Percentiles rank a stretch among this genome's conserved stretches.
Evolutionary conservation across 2,329 filamentous ascomycete species (phyloP).

Genomic region (Diaporthe citrichinensis): DNA sequence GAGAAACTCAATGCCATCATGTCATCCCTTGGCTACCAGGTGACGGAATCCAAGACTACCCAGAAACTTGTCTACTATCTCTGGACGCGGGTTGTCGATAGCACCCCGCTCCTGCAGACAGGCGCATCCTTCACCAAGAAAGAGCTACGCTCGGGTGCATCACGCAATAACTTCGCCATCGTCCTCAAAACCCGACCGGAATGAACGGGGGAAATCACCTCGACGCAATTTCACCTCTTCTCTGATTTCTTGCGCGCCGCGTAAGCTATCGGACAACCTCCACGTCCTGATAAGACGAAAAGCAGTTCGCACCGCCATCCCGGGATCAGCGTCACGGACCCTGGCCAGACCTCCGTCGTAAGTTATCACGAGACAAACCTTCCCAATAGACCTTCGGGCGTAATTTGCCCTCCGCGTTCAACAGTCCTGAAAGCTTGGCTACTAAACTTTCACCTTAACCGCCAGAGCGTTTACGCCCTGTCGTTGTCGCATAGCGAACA

Average conservation of each 20-base stretch:
- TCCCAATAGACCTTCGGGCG: slow-evolving; percentile 12
- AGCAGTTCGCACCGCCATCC: slow-evolving; percentile 17
- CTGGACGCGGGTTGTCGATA: slow-evolving; percentile 70
- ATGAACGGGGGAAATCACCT: slow-evolving; percentile 16
- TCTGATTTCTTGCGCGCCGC: slow-evolving; percentile 11
- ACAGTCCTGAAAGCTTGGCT: not conserved
- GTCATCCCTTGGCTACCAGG: slow-evolving; percentile 79
- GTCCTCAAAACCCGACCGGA: slow-evolving; percentile 63
- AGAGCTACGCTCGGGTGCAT: slow-evolving; percentile 80
- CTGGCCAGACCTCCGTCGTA: slow-evolving; percentile 41
- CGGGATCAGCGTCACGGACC: slow-evolving; percentile 23
- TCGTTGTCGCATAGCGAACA: slow-evolving; percentile 10
- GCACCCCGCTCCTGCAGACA: slow-evolving; percentile 42
- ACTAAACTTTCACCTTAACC: slow-evolving; percentile 36
- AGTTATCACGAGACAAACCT: slow-evolving; percentile 28
- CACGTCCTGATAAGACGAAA: slow-evolving; percentile 2
- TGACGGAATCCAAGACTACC: slow-evolving; percentile 78
- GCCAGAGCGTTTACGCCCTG: slow-evolving; percentile 33
- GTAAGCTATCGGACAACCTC: slow-evolving; percentile 4
- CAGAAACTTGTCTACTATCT: slow-evolving; percentile 90
- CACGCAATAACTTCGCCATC: slow-evolving; percentile 93
- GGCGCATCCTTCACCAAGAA: slow-evolving; percentile 73
- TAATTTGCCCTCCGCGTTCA: slow-evolving; percentile 30
- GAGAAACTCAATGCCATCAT: slow-evolving; percentile 79
- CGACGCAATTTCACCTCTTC: not conserved